Conservation (phyloP, 345 rosid species). For the Ceriops tagal region DNA sequence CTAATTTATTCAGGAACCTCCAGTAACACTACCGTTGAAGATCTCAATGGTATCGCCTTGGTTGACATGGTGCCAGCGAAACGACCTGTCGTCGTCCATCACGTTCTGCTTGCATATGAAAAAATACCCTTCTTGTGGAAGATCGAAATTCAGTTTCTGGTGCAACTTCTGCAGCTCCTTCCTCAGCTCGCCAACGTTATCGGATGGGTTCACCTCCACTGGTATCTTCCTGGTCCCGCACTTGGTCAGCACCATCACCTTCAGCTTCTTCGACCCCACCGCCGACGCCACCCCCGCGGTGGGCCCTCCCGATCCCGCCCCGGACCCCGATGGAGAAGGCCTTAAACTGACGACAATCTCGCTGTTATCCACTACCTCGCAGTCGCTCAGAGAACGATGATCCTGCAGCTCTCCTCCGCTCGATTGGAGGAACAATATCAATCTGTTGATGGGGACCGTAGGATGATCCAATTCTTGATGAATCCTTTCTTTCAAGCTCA, state of each 20-base stretch:
- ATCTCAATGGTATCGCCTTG: conserved; percentile 72
- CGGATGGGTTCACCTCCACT: conserved; percentile 56
- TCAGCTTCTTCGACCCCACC: conserved; percentile 42
- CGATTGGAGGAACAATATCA: conserved; percentile 23
- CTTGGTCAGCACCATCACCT: conserved; percentile 52
- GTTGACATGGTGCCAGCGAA: conserved; percentile 65
- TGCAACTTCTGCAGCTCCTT: conserved; percentile 62
- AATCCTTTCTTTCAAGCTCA: conserved; percentile 40
- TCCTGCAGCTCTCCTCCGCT: conserved; percentile 36
- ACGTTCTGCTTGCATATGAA: conserved; percentile 67
- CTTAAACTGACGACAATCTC: conserved; percentile 30
- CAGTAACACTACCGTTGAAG: conserved; percentile 30
- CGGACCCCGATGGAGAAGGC: conserved; percentile 30
- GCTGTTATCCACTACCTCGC: conserved; percentile 29
- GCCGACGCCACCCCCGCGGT: too few relatives aligned
- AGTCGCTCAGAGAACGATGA: conserved; percentile 23
- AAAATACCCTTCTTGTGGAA: conserved; percentile 74
- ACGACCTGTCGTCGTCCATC: conserved; percentile 78
- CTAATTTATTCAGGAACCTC: conserved; percentile 12
- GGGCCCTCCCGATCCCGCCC: conserved; percentile 14
- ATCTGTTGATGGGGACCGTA: conserved; percentile 22
- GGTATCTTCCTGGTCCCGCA: conserved; percentile 61
- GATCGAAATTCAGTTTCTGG: conserved; percentile 42
- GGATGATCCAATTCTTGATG: conserved; percentile 32
- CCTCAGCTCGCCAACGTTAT: conserved; percentile 64